Evolutionary conservation across 2,329 filamentous ascomycete genomes (phyloP).

Genomic region (Xylariales sp.): DNA sequence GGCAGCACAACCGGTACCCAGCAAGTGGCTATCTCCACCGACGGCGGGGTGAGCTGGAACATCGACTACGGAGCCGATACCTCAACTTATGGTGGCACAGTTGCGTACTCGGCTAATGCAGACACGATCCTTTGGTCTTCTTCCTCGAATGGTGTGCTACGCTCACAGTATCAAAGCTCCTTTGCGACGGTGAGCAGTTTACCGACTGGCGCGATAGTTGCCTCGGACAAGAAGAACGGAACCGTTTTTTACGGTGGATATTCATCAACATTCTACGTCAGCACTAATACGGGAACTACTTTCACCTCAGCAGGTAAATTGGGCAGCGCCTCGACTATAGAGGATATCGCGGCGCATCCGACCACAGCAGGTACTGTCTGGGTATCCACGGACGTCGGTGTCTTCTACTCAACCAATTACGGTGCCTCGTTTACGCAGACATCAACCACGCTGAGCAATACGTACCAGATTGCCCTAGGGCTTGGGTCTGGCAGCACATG

Average conservation of each 20-base stretch:
- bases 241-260: constrained; percentile 49
- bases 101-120: constrained; percentile 47
- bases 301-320: constrained; percentile 37
- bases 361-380: constrained; percentile 55
- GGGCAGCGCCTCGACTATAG: constrained; percentile 39
- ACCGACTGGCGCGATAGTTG: constrained; percentile 41
- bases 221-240: constrained; percentile 49
- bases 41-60: constrained; percentile 48
- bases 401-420: constrained; percentile 50
- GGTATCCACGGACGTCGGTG: constrained; percentile 49
- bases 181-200: constrained; percentile 42
- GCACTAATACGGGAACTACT: constrained; percentile 39
- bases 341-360: constrained; percentile 53
- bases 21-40: constrained; percentile 42
- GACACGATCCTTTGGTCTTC: constrained; percentile 46
- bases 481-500: constrained; percentile 32
- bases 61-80: constrained; percentile 41
- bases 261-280: constrained; percentile 44
- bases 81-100: constrained; percentile 35
- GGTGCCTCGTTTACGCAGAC: constrained; percentile 41
- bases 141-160: constrained; percentile 33
- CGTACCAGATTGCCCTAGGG: constrained; percentile 39
- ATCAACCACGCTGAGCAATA: constrained; percentile 29
- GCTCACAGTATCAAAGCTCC: constrained; percentile 32
- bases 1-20: constrained; percentile 38